Conservation (phyloP, 2,329 filamentous ascomycete genomes). For the Aphanocladium album region DNA sequence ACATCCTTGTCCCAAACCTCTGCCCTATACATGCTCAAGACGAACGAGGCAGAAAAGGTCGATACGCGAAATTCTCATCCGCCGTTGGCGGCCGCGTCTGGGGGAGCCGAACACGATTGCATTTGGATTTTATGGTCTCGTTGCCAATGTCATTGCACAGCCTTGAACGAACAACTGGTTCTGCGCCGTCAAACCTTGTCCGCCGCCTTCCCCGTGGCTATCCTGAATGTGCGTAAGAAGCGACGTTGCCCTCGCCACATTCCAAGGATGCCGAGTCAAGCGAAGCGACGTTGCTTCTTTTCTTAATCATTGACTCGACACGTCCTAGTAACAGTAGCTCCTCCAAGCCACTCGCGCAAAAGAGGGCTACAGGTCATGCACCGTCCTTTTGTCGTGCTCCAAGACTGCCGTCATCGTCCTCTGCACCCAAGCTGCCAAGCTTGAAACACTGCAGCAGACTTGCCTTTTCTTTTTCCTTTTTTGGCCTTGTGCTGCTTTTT, state of each 20-base stretch:
- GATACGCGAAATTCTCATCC: background rate
- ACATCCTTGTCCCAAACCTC: background rate
- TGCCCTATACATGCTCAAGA: background rate
- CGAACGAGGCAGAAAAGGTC: background rate
- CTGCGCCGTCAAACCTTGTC: conserved; percentile 4
- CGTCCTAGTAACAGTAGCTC: no score
- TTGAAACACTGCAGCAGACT: conserved; percentile 5
- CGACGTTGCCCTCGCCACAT: conserved; percentile 1
- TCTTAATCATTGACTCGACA: background rate
- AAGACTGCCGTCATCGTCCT: background rate
- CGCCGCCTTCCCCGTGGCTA: background rate
- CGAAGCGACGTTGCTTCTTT: background rate
- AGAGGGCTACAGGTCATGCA: background rate
- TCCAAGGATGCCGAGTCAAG: background rate
- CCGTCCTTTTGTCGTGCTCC: background rate
- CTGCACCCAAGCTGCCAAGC: background rate
- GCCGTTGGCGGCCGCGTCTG: background rate
- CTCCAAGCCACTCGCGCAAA: background rate
- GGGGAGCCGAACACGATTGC: background rate
- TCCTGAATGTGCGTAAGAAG: background rate
- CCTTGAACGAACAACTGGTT: background rate
- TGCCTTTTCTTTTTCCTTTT: background rate
- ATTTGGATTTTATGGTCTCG: background rate
- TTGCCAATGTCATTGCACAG: background rate
- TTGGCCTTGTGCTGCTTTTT: background rate